Evolutionary conservation across 192 early-diverging fungal genomes (phyloP).

Genomic region (Backusella morwellensis): DNA sequence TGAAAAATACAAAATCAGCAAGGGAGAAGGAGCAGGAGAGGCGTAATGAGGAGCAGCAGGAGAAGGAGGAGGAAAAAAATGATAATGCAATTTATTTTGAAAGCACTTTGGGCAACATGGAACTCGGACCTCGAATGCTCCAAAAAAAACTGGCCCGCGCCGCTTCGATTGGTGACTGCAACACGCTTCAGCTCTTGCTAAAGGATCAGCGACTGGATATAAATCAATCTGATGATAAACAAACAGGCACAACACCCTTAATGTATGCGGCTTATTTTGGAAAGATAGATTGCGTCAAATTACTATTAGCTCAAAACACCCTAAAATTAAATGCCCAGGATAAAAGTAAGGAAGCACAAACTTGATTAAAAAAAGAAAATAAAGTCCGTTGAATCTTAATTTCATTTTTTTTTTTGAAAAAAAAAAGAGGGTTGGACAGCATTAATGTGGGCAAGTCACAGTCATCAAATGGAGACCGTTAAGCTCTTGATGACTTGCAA

Average conservation of each 20-base stretch:
- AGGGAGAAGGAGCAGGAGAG: neutral
- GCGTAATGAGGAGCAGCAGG: neutral
- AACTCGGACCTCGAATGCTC: conserved; percentile 26
- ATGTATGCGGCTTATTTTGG: conserved; percentile 89
- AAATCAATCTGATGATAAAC: conserved; percentile 76
- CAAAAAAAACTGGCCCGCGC: conserved; percentile 67
- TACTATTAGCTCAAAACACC: conserved; percentile 70
- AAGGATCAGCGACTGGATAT: conserved; percentile 37
- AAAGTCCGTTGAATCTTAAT: conserved; percentile 4
- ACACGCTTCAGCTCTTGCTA: conserved; percentile 58
- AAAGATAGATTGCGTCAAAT: conserved; percentile 62
- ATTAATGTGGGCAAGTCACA: conserved; percentile 86
- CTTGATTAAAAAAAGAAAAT: neutral
- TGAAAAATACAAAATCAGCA: neutral
- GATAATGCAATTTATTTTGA: conserved; percentile 7
- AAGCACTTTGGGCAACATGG: conserved; percentile 37
- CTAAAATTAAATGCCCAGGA: conserved; percentile 72
- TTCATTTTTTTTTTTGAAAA: neutral
- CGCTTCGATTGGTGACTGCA: conserved; percentile 71
- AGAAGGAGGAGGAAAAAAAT: neutral
- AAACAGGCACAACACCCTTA: conserved; percentile 79
- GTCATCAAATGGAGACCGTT: conserved; percentile 71
- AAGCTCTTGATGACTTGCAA: conserved; percentile 70
- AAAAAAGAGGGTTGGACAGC: conserved; percentile 78
- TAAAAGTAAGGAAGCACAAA: conserved; percentile 25